Base-by-base conservation (phyloP, 2,329 filamentous ascomycete species). In the Aspergillus felis region DNA sequence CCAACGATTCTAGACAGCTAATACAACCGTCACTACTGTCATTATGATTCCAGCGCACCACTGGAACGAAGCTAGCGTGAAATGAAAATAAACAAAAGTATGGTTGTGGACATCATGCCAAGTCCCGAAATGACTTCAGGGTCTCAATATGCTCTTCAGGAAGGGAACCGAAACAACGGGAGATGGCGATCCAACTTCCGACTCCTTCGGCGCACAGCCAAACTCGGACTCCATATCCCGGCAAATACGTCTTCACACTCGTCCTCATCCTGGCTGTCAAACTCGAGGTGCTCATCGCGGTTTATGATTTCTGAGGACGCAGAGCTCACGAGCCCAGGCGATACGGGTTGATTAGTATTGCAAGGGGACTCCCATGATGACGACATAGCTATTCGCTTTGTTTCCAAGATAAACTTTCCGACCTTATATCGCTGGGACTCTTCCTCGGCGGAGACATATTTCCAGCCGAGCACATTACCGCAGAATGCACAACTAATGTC, bases 321-420 rank as follows among this genome's bases (percentile, higher is more conserved):
- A 41, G 56, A 38, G 25, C 17, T 50, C 54, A 25, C 17, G 14
- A 27, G 27, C 4, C 17, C 38, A 29, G 48, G 32, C 27, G 50
- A 27, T 17, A 55, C 46, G n/a, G 53, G n/a, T 4, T 53, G 50
- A n/a, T 59, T 49, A 12, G 55, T 29, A 46, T 55, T 46, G 12
- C 64, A 61, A 17, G 66, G 57, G 14, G 69, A 67, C 59, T 85
- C 84, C 84, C 85, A 87, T 22, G 72, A 78, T 20, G 77, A 75
- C 17, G 74, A 74, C 29, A 77, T 72, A 25, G 77, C 78, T 8
- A 85, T 80, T 54, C 80, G 74, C 69, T 81, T 83, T 47, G 83
- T 86, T 70, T 87, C 85, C 28, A 87, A 70, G 28, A 87, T 87
- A 61, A 84, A 87, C 66, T 87, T 87, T n/a, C 85, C 85, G 2